Evolutionary conservation across 1,284 basidiomycete species (phyloP), one percentile per base, ranked within the genome.

Genomic region (Ganoderma lingzhi): DNA sequence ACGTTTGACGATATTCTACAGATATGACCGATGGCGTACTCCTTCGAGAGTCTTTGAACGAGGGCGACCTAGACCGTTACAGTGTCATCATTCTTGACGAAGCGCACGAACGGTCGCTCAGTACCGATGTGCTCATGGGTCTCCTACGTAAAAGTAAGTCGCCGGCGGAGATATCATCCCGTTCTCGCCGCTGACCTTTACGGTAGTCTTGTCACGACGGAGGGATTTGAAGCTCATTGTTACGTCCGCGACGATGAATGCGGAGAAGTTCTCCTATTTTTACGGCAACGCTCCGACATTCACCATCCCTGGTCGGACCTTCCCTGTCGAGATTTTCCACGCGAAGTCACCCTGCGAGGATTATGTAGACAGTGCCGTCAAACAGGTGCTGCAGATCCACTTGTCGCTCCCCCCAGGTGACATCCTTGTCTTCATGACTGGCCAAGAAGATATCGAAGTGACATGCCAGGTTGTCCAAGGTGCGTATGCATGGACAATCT

Each of bases 1-100:
- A 3, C 77, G 53, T 37, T 56, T 23, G 3, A 64, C 56, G 61
- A 44, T 72, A 53, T 59, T 35, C 10, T 9, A 23, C 71, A 96
- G 95, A 95, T 78, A 98, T 99, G 97, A 99, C 97, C 0, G 97
- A 99, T 76, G 97, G 97, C 86, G 96, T 99, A 1, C 85, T 99
- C 17, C 88, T 99, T 10, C 90, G 97, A 77, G 97, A 99, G 80
- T 97, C 95, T 2, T 82, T 99, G 42, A 99, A 98, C 72, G 97
- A 99, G 80, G 95, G 95, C 14, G 97, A 99, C 78, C 83, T 99
- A 55, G 97, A 99, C 79, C 86, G 94, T 63, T 99, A 99, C 79
- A 96, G 93, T 70, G 94, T 97, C 68, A 95, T 99, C 78, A 98
- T 99, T 74, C 87, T 99, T 6, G 97, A 99, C 76, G 97, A 99